Evolutionary conservation across 305 asterid genomes (phyloP).

Genomic region (Caryopteris hybrid): DNA sequence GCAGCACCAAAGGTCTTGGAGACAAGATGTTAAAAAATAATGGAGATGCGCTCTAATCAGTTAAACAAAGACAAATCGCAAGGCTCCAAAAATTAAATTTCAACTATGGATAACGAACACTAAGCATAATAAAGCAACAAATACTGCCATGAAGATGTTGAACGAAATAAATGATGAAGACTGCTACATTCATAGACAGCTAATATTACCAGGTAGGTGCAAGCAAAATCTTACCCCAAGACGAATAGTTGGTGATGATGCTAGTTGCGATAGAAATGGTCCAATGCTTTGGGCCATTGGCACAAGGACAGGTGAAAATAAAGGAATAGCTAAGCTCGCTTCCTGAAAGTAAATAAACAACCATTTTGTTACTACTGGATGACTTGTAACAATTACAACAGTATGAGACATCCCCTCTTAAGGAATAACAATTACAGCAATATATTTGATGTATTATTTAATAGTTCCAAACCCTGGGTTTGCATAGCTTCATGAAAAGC

Average conservation of each 20-base stretch:
- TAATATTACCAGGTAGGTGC: background rate
- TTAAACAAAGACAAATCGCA: background rate
- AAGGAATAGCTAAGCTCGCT: slow-evolving; percentile 83
- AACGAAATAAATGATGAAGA: background rate
- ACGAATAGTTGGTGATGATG: slow-evolving; percentile 86
- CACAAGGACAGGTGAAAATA: slow-evolving; percentile 81
- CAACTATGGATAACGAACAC: background rate
- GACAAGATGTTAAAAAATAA: background rate
- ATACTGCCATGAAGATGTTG: background rate
- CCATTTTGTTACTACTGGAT: background rate
- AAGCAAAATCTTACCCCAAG: slow-evolving; percentile 66
- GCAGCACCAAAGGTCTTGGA: slow-evolving; percentile 2
- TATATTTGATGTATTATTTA: background rate
- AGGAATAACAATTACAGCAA: background rate
- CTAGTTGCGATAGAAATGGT: slow-evolving; percentile 80
- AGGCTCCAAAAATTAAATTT: background rate
- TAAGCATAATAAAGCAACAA: background rate
- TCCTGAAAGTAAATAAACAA: slow-evolving; percentile 54
- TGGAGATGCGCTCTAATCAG: slow-evolving; percentile 7
- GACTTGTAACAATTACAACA: background rate
- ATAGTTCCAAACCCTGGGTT: background rate
- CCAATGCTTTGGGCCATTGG: slow-evolving; percentile 90
- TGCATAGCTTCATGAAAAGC: background rate
- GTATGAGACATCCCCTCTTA: background rate
- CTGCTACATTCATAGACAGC: background rate